Evolutionary conservation across 2,329 filamentous ascomycete species (phyloP).

Genomic region (Aspergillus sp.): DNA sequence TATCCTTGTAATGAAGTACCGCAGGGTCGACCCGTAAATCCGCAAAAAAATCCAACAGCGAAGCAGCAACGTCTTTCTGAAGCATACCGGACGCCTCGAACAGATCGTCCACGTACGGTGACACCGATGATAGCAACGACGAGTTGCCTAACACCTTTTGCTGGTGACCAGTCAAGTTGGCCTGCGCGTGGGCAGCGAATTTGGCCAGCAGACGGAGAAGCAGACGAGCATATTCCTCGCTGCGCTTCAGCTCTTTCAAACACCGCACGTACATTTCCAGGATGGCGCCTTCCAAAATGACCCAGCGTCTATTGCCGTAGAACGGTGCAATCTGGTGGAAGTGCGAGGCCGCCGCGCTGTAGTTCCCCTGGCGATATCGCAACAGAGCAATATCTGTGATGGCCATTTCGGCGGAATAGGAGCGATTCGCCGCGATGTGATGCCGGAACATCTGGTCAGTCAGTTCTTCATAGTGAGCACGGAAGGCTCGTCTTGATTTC

Average conservation of each 20-base stretch:
- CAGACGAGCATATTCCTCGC: conserved; percentile 70
- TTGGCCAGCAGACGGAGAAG: conserved; percentile 56
- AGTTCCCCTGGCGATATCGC: conserved; percentile 70
- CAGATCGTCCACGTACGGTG: conserved; percentile 34
- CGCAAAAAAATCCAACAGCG: conserved; percentile 66
- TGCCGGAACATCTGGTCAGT: conserved; percentile 78
- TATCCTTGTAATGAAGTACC: conserved; percentile 59
- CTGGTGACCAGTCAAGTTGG: conserved; percentile 18
- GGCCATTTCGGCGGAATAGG: conserved; percentile 66
- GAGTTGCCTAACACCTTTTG: conserved; percentile 25
- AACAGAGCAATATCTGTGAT: conserved; percentile 80
- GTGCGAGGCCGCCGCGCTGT: conserved; percentile 62
- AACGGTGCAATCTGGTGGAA: conserved; percentile 72
- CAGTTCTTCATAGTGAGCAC: conserved; percentile 62
- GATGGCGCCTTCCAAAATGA: conserved; percentile 69
- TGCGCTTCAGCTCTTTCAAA: conserved; percentile 64
- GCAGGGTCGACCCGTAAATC: conserved; percentile 59
- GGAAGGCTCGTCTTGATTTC: conserved; percentile 56
- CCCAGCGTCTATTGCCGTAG: conserved; percentile 73
- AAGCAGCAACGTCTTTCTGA: conserved; percentile 56
- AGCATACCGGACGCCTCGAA: conserved; percentile 43
- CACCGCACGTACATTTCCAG: conserved; percentile 79
- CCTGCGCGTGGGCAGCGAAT: conserved; percentile 27
- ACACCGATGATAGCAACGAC: conserved; percentile 23
- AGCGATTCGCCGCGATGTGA: conserved; percentile 69